These are phyloP conservation scores for Echites panduratus DNA, from an alignment of 257 asterid genomes.

Conservation along the genomic window DNA sequence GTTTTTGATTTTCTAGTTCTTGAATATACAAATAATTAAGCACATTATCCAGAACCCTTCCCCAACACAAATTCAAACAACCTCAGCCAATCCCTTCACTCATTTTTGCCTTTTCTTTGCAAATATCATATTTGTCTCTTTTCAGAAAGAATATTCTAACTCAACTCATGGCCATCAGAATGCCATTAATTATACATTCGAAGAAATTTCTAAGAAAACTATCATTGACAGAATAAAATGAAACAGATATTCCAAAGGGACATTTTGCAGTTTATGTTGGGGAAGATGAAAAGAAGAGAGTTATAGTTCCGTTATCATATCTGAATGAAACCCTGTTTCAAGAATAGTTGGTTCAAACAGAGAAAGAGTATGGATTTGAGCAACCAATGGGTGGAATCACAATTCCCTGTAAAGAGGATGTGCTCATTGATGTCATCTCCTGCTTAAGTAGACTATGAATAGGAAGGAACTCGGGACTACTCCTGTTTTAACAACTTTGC, in stretches of 20 bases:
- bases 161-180: background rate
- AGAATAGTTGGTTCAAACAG: background rate
- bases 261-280: background rate
- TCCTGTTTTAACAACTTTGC: background rate
- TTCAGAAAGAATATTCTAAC: background rate
- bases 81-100: background rate
- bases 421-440: background rate
- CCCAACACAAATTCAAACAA: background rate
- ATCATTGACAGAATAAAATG: background rate
- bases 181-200: background rate
- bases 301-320: background rate
- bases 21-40: background rate
- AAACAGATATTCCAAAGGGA: background rate
- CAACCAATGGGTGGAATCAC: constrained; percentile 4
- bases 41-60: background rate
- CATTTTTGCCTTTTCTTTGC: background rate
- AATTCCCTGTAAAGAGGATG: background rate
- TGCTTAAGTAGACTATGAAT: background rate
- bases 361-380: constrained; percentile 8
- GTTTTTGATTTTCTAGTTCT: background rate
- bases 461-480: background rate
- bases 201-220: background rate
- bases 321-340: background rate
- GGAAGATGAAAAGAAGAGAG: background rate
- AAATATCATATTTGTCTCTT: background rate